phyloP scores from a whole-genome alignment of 2,329 filamentous ascomycete genomes.

The Aspergillus intermedius region DNA sequence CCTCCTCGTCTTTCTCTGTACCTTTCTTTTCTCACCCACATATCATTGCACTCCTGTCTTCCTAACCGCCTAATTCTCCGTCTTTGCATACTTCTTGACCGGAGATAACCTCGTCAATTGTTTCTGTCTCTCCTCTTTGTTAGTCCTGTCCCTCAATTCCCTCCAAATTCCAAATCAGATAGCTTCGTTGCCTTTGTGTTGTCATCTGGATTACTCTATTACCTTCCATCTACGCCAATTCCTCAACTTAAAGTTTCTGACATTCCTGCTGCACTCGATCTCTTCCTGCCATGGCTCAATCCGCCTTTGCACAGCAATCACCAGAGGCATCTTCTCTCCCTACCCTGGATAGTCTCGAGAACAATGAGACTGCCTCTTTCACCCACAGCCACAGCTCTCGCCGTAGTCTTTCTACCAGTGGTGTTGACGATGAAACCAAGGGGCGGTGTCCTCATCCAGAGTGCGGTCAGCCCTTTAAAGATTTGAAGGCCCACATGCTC shows the following conservation, averaged over 20 bases:
- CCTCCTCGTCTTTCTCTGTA: not conserved
- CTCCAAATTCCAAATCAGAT: no score
- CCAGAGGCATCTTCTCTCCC: conserved; percentile 31
- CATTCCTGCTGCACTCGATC: not conserved
- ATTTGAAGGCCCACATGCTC: conserved; percentile 88
- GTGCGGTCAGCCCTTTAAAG: conserved; percentile 81
- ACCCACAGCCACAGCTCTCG: conserved; percentile 60
- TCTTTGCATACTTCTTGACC: not conserved
- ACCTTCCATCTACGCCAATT: not conserved
- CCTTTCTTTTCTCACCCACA: not conserved
- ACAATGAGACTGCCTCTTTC: conserved; percentile 52
- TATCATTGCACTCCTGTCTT: not conserved
- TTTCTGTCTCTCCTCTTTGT: no score
- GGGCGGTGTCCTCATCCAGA: conserved; percentile 73
- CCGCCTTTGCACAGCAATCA: conserved; percentile 15
- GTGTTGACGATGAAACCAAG: conserved; percentile 54
- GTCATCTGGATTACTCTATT: no score
- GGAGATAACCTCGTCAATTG: no score
- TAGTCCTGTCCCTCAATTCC: no score
- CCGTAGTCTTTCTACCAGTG: conserved; percentile 54
- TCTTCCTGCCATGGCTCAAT: conserved; percentile 12
- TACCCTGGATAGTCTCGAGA: conserved; percentile 13
- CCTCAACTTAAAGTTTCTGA: not conserved
- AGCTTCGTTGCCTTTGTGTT: no score
- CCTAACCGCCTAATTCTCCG: not conserved